phyloP scores from a whole-genome alignment of 257 asterid species.

The Linaria vulgaris region DNA sequence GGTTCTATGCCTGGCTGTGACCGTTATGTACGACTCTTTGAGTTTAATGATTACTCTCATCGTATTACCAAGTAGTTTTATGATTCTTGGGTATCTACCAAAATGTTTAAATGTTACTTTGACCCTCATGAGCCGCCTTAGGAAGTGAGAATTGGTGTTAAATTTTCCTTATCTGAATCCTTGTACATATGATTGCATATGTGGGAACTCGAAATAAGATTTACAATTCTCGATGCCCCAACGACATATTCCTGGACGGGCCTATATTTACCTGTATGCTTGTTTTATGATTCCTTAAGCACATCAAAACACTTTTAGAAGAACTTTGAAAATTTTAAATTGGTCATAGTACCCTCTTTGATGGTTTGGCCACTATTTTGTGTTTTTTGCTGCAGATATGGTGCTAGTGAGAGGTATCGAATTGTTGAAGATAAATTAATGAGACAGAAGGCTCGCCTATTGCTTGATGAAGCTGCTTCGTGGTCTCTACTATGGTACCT shows the following conservation, averaged over 20 bases:
- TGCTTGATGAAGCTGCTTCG: constrained; percentile 97
- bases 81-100: background rate
- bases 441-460: constrained; percentile 77
- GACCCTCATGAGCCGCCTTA: background rate
- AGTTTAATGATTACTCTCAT: constrained; percentile 2
- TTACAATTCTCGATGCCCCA: background rate
- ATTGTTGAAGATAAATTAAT: constrained; percentile 84
- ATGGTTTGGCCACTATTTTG: constrained; percentile 11
- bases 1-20: constrained; percentile 10
- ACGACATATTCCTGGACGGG: background rate
- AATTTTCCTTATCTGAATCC: constrained; percentile 2
- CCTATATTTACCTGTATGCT: constrained; percentile 10
- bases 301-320: constrained; percentile 1
- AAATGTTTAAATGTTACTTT: background rate
- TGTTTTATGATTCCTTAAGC: constrained; percentile 1
- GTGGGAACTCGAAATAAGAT: background rate
- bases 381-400: constrained; percentile 58
- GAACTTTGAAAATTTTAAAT: constrained; percentile 9
- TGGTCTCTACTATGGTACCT: constrained; percentile 98
- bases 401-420: constrained; percentile 79
- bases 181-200: constrained; percentile 1
- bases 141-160: constrained; percentile 1
- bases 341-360: constrained; percentile 7
- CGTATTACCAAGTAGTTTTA: background rate
- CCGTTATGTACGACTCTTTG: background rate